phyloP scores from a whole-genome alignment of 2,329 filamentous ascomycete genomes.

The Neospermospora avenae region DNA sequence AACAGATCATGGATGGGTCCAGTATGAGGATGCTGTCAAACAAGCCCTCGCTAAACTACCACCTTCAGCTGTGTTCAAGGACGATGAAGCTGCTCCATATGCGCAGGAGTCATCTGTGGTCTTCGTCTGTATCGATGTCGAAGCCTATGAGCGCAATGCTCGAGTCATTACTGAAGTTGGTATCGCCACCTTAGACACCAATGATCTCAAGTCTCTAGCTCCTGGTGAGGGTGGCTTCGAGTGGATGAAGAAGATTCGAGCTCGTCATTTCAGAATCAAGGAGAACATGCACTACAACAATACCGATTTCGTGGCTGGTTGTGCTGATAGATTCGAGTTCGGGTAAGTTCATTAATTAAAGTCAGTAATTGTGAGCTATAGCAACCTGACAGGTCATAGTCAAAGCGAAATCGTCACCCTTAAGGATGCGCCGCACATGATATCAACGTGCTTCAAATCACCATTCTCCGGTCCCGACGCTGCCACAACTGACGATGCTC shows the following conservation, averaged over 20 bases:
- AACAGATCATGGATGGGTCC: slow-evolving; percentile 28
- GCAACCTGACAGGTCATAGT: slow-evolving; percentile 33
- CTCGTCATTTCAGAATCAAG: slow-evolving; percentile 71
- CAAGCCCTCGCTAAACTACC: slow-evolving; percentile 27
- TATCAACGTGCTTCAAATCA: slow-evolving; percentile 54
- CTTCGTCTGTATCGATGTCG: slow-evolving; percentile 78
- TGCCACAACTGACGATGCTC: background rate
- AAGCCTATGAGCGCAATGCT: slow-evolving; percentile 69
- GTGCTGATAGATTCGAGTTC: slow-evolving; percentile 72
- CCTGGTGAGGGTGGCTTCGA: slow-evolving; percentile 60
- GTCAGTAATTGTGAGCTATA: background rate
- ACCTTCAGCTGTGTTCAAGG: slow-evolving; percentile 39
- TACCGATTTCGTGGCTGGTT: slow-evolving; percentile 64
- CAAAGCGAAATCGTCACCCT: slow-evolving; percentile 52
- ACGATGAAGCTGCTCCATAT: slow-evolving; percentile 44
- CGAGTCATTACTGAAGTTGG: slow-evolving; percentile 80
- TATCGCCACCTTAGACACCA: slow-evolving; percentile 74
- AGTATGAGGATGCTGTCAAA: slow-evolving; percentile 29
- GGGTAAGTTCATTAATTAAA: slow-evolving; percentile 48
- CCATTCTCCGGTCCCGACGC: slow-evolving; percentile 44
- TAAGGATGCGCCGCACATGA: slow-evolving; percentile 41
- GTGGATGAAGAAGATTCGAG: slow-evolving; percentile 67
- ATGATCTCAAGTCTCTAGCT: slow-evolving; percentile 46
- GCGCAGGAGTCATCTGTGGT: slow-evolving; percentile 54
- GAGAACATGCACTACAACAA: slow-evolving; percentile 70